Base-by-base conservation (phyloP, 1,139 yeast genomes). In the Debaryomyces udenii region DNA sequence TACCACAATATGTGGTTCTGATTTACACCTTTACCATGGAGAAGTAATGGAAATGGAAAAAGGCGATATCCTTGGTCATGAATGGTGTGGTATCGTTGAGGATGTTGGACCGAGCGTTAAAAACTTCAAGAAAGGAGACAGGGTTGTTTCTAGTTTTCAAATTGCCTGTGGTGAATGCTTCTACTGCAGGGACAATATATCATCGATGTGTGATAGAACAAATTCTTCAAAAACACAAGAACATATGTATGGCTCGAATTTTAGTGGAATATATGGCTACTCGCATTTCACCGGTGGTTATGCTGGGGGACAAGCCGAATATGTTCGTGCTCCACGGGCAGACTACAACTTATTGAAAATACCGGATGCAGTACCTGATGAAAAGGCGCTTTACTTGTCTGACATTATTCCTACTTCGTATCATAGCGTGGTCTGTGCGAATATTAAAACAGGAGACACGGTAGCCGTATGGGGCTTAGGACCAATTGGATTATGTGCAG, bases 91-190 rank as follows among this genome's bases (percentile, higher is more conserved):
- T 30, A 61, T 58, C 40, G 55, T 64, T 29, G 41, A 61, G 17
- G 62, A 55, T 26, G 40, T 63, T 32, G 68, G 68, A 14, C 47
- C 51, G 27, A 56, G 53, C 17, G 66, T 63, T 10, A 51, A 50
- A 17, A 47, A 47, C 11, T 49, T 62, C 30, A 57, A 57, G 38
- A 58, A 58, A 23, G 68, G 68, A 36, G 68, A 64, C 43, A 54
- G 61, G 43, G 68, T 64, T 7, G 57, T 57, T 4, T 43, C 53
- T 37, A 57, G 83, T 59, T 88, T 88, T 2, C 81, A 83, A 49
- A 73, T 83, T 46, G 89, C 93, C 18, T 81, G 88, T 46, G 71
- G 89, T 55, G 71, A 72, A 56, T 79, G 88, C 39, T 78, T 80
- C 43, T 84, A 76, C 52, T 85, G 86, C 66, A 81, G 80, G 62